A percentile compares a stretch with the other conserved stretches of the same genome.
Conservation (phyloP, 306 rosid genomes). For the Chamaecrista fasciculata region DNA sequence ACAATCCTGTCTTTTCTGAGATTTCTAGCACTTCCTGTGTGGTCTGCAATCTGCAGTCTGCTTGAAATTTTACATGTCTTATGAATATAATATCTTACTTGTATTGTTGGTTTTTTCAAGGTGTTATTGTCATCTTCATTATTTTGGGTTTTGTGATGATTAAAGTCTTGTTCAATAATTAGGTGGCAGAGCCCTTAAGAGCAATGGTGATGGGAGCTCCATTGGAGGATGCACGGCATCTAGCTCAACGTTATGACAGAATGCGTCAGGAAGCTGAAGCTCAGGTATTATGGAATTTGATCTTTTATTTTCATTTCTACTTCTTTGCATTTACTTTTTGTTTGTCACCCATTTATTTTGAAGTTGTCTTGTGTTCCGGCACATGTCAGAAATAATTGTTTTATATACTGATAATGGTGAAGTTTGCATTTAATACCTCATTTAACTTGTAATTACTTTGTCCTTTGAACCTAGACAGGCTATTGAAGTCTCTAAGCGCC, state of each 20-base stretch:
- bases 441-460: slow-evolving; percentile 39
- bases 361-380: background rate
- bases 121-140: slow-evolving; percentile 7
- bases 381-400: background rate
- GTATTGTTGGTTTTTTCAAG: background rate
- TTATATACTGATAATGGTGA: background rate
- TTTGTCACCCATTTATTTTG: background rate
- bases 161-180: slow-evolving; percentile 31
- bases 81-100: background rate
- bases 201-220: slow-evolving; percentile 96
- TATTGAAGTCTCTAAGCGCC: slow-evolving; percentile 89
- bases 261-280: slow-evolving; percentile 95
- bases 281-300: slow-evolving; percentile 55
- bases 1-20: slow-evolving; percentile 17
- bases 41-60: background rate
- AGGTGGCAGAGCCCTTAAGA: slow-evolving; percentile 94
- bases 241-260: slow-evolving; percentile 93
- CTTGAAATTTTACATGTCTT: slow-evolving; percentile 14
- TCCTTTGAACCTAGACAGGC: slow-evolving; percentile 86
- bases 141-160: slow-evolving; percentile 6
- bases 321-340: background rate
- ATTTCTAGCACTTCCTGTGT: slow-evolving; percentile 13
- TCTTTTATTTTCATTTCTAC: slow-evolving; percentile 9
- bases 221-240: slow-evolving; percentile 93
- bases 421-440: background rate